Evolutionary conservation across 768 basidiomycete genomes (phyloP).

Genomic region (Crucibulum laeve): DNA sequence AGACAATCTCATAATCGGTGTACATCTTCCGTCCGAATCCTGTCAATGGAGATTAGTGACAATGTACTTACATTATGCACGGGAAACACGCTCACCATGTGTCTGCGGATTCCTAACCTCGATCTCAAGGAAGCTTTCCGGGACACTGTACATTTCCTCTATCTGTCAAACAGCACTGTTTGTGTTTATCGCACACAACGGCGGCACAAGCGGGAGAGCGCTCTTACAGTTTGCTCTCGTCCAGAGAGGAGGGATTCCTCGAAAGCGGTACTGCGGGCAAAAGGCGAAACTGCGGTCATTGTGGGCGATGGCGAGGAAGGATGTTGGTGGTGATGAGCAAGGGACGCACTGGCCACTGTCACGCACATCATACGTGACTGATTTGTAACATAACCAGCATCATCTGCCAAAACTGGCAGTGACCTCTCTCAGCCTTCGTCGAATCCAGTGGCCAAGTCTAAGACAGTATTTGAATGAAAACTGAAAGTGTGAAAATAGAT

Average conservation of each 20-base stretch:
- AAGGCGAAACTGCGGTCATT: slow-evolving; percentile 49
- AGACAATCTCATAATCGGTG: slow-evolving; percentile 98
- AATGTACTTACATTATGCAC: not conserved
- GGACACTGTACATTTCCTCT: slow-evolving; percentile 98
- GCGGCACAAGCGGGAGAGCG: slow-evolving; percentile 5
- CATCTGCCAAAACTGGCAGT: too few species aligned
- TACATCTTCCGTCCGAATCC: slow-evolving; percentile 99
- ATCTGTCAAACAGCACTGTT: slow-evolving; percentile 46
- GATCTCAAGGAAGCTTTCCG: slow-evolving; percentile 96
- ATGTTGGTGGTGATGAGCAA: too few species aligned
- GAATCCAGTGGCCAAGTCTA: too few species aligned
- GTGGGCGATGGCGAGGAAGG: not conserved
- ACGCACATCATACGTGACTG: too few species aligned
- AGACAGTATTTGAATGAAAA: too few species aligned
- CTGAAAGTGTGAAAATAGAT: too few species aligned
- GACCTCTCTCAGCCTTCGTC: too few species aligned
- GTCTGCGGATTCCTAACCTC: slow-evolving; percentile 97
- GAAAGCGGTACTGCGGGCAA: slow-evolving; percentile 56
- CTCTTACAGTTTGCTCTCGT: slow-evolving; percentile 56
- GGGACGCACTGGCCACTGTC: too few species aligned
- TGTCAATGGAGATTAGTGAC: slow-evolving; percentile 22
- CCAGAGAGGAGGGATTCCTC: slow-evolving; percentile 47
- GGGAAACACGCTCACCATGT: slow-evolving; percentile 57
- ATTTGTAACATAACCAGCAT: too few species aligned
- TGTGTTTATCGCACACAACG: slow-evolving; percentile 18